Evolutionary conservation across 2,329 filamentous ascomycete genomes (phyloP).

Genomic region (Colletotrichum sp.): DNA sequence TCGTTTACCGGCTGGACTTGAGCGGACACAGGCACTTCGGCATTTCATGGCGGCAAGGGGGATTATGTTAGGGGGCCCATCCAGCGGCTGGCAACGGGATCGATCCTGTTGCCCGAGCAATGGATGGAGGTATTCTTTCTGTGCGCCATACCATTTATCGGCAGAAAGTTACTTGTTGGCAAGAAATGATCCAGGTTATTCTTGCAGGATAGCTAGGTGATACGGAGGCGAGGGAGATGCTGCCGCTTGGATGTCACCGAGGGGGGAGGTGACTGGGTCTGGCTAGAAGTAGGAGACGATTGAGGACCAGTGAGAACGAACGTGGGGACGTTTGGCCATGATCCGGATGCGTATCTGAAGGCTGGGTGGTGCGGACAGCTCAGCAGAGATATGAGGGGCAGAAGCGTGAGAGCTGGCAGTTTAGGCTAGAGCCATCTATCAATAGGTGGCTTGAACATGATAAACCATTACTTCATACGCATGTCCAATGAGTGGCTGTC

Average conservation of each 20-base stretch:
- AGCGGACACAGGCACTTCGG: neutral
- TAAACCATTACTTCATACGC: conserved; percentile 8
- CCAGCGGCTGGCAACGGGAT: neutral
- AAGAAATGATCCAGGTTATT: neutral
- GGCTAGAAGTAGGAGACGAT: neutral
- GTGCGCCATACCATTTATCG: neutral
- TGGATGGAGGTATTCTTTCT: neutral
- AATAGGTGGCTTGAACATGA: conserved; percentile 19
- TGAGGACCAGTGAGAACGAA: neutral
- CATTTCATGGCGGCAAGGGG: neutral
- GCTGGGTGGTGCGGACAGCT: neutral
- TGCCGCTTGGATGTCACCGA: neutral
- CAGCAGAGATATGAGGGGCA: neutral
- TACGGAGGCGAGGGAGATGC: neutral
- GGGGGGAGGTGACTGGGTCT: neutral
- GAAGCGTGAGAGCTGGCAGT: conserved; percentile 5
- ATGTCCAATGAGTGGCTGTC: neutral
- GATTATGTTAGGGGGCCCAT: neutral
- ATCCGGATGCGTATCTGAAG: conserved; percentile 15
- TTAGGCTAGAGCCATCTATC: conserved; percentile 15
- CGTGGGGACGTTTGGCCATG: neutral
- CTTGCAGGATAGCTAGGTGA: neutral
- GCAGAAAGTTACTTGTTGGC: neutral
- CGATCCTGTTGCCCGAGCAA: neutral
- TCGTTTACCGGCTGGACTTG: neutral